Evolutionary conservation across 208 protist genomes (phyloP), one percentile per base, ranked within the genome.

Genomic region (Crithidia fasciculata): DNA sequence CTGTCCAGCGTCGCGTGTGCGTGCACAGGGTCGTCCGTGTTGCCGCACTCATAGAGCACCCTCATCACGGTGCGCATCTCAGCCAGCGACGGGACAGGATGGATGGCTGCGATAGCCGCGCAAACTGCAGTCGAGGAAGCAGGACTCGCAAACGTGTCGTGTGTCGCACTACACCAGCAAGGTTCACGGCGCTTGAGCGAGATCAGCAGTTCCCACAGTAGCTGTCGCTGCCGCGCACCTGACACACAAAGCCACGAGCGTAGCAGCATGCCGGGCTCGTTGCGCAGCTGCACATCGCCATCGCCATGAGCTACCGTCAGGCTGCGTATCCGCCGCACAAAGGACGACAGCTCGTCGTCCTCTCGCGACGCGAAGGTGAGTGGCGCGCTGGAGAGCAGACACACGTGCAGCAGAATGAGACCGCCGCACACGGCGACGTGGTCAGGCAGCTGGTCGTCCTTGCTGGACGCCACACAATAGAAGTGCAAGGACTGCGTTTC

Each of bases 361-460:
- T 63, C 67, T 47, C 19, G 63, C 39, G 62, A 58, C 74, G 70
- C 73, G 18, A n/a, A 7, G 5, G 43, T 57, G 4, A 57, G 40
- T 19, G 62, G 68, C 40, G 43, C 47, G 19, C 65, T 55, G 12
- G 69, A 76, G n/a, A 76, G 50, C 54, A 80, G 40, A 12, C 72
- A 69, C 18, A 74, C 54, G n/a, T 80, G 68, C 12, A 84, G 75
- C 41, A 84, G 50, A 9, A 84, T 45, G 4, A 76, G 50, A 39
- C 80, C 56, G 28, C 74, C 67, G 28, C 54, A 49, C 49, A 76
- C 54, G 52, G 60, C 61, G 36, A 70, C 58, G 66, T 74, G 63
- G 9, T 5, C 10, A 0, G 55, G 41, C 8, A 52, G 49, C 12
- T 49, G 40, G 18, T 41, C 43, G 10, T 54, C 37, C 3, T 61